Evolutionary conservation across 192 early-diverging fungal species (phyloP).

Genomic region (Funneliformis mosseae): DNA sequence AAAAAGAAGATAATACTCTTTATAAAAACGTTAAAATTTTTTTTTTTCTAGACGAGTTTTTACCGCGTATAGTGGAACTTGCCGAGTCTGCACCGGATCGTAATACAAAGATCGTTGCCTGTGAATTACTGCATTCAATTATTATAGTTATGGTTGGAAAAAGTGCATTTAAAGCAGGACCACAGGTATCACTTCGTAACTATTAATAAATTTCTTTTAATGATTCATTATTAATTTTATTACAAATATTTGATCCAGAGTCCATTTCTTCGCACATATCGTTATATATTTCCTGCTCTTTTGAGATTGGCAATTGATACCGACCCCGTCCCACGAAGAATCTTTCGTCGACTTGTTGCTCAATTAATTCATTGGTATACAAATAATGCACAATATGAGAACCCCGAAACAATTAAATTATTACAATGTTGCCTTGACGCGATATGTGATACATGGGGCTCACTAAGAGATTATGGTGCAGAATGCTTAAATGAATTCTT

Average conservation of each 20-base stretch:
- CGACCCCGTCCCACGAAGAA: conserved; percentile 68
- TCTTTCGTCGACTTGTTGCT: conserved; percentile 63
- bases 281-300: conserved; percentile 69
- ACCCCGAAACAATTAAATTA: conserved; percentile 74
- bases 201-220: neutral
- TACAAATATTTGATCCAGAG: conserved; percentile 42
- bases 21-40: neutral
- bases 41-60: conserved; percentile 62
- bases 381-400: conserved; percentile 72
- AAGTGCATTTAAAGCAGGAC: conserved; percentile 55
- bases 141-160: conserved; percentile 77
- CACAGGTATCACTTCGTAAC: conserved; percentile 35
- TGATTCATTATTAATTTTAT: too few relatives aligned
- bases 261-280: conserved; percentile 64
- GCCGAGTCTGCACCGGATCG: conserved; percentile 73
- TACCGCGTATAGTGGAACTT: conserved; percentile 76
- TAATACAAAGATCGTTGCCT: conserved; percentile 73
- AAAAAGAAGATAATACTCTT: neutral
- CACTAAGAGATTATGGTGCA: conserved; percentile 71
- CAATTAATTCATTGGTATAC: conserved; percentile 85
- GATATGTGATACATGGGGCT: conserved; percentile 49
- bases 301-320: conserved; percentile 71
- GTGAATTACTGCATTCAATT: conserved; percentile 73
- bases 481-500: conserved; percentile 77
- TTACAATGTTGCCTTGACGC: conserved; percentile 72